Percentiles rank a stretch among this genome's conserved stretches.
Conservation (phyloP, 2,329 filamentous ascomycete species). For the Colletotrichum sp. region DNA sequence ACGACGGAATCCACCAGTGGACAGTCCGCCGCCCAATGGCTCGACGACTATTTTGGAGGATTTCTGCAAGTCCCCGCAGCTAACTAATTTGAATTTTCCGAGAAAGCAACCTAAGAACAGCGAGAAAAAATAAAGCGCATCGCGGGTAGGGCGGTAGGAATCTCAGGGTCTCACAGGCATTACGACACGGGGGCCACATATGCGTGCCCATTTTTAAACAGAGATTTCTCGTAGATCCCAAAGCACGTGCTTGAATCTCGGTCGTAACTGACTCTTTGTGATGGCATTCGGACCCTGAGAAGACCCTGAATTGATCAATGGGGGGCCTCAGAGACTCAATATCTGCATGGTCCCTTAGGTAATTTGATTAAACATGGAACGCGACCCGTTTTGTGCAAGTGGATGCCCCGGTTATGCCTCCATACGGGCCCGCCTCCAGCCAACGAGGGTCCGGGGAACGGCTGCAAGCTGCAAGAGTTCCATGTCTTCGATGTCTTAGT, state of each 20-base stretch:
- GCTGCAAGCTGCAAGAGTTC: neutral
- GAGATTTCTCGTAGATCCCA: neutral
- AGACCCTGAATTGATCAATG: neutral
- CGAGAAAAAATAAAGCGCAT: neutral
- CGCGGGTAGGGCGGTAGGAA: neutral
- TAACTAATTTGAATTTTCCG: neutral
- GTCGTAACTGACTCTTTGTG: neutral
- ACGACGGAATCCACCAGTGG: neutral
- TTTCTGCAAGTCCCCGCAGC: constrained; percentile 2
- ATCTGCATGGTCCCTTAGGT: neutral
- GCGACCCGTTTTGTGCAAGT: constrained; percentile 4
- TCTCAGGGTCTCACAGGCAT: neutral
- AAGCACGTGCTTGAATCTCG: neutral
- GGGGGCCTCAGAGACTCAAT: neutral
- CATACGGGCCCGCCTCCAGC: neutral
- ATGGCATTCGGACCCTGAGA: neutral
- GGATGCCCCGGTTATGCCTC: neutral
- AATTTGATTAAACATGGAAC: neutral
- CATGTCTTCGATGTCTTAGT: neutral
- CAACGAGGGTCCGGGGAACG: neutral
- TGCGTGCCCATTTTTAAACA: neutral
- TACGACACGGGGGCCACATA: neutral
- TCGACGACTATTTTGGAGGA: constrained; percentile 7
- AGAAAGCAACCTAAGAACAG: neutral
- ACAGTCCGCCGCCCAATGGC: neutral